Conservation (phyloP, 1,284 basidiomycete species). For the Xanthoconium separans region DNA sequence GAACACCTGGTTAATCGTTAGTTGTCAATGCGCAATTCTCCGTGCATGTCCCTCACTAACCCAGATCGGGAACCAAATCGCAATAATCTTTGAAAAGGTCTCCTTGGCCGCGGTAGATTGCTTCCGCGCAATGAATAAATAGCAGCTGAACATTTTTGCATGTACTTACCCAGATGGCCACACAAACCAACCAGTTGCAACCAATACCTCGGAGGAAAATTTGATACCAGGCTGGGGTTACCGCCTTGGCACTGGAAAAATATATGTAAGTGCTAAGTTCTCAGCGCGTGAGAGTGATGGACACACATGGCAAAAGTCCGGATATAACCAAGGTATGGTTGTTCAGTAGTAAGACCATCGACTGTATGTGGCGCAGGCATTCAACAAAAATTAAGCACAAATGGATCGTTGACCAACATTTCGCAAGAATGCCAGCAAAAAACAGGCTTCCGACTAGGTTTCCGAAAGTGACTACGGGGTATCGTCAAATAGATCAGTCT, state of each 20-base stretch:
- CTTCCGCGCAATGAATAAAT: conserved; percentile 34
- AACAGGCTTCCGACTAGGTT: conserved; percentile 72
- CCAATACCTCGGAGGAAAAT: conserved; percentile 76
- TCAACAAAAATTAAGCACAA: not conserved
- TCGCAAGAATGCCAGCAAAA: conserved; percentile 65
- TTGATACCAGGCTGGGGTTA: conserved; percentile 67
- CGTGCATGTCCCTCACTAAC: conserved; percentile 33
- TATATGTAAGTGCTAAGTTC: not conserved
- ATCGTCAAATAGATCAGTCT: conserved; percentile 1
- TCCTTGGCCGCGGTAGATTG: conserved; percentile 74
- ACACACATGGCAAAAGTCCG: conserved; percentile 54
- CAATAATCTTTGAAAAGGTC: conserved; percentile 71
- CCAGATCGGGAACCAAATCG: conserved; percentile 78
- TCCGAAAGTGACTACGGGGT: conserved; percentile 58
- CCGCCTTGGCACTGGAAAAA: conserved; percentile 54
- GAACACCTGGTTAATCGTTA: conserved; percentile 50
- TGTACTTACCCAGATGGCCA: conserved; percentile 71
- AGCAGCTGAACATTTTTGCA: not conserved
- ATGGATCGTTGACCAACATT: conserved; percentile 44
- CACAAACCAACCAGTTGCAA: conserved; percentile 76
- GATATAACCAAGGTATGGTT: conserved; percentile 58
- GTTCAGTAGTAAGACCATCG: conserved; percentile 53
- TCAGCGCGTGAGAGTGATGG: not conserved
- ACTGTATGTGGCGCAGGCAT: conserved; percentile 36
- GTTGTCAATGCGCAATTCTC: not conserved